Base-by-base conservation (phyloP, 176 grass and related monocot species). In the Cymbopogon citratus region DNA sequence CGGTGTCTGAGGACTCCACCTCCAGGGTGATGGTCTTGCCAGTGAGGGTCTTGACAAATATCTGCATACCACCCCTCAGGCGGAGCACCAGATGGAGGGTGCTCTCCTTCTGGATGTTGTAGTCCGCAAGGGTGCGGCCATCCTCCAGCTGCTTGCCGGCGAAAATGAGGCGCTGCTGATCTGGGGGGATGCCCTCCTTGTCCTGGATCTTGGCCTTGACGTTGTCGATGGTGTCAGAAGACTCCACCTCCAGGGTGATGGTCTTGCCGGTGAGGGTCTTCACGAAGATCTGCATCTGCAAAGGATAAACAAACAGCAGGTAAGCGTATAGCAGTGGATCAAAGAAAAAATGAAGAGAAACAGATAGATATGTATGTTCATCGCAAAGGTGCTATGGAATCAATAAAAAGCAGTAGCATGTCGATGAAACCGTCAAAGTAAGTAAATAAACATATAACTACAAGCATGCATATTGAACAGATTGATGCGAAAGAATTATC, bases 41-140 rank as follows among this genome's bases (percentile, higher is more conserved):
- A 0, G 91, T 93, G 2, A 93, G 68, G 43, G 91, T 93, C 78
- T 93, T 93, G 1, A 93, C 91, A 0, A 93, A 93, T 12, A 93
- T 93, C 63, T 93, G 91, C 91, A 93, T 93, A 0, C 91, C 91
- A 14, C 87, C 91, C 44, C 44, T 46, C 11, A 44, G 41, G 41
- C 87, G 87, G 16, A 93, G 87, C 16, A 90, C 91, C 21, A 93
- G 74, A 35, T 93, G 88, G 12, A 93, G 91, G 27, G 91, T 93
- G 1, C 75, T 81, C 36, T 94, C 92, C 79, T 91, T 94, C 69
- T 94, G 89, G 12, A 94, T 94, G 80, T 94, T 94, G 80, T 94
- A 94, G 26, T 94, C 85, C 0, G 89, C 86, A 0, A 94, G 86
- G 21, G 92, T 94, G 24, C 89, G 75, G 0, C 88, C 92, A n/a